A percentile compares a stretch with the other conserved stretches of the same genome.
Evolutionary conservation across 2,329 filamentous ascomycete species (phyloP).

Genomic region (Colletotrichum viniferum): DNA sequence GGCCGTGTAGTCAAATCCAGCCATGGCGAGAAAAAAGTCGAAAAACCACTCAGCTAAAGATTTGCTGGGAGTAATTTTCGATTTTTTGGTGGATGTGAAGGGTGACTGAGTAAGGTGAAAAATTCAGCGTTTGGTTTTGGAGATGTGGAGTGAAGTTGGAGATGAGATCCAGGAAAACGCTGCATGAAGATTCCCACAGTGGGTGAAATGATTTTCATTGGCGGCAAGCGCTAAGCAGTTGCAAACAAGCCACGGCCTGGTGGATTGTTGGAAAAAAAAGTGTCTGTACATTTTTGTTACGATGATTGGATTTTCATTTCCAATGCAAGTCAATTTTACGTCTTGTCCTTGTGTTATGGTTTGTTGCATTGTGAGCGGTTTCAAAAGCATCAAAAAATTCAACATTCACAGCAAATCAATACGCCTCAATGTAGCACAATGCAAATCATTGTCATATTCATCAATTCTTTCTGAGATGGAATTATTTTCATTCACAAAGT

Average conservation of each 20-base stretch:
- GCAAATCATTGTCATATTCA: not conserved
- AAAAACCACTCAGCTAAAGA: not conserved
- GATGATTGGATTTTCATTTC: not conserved
- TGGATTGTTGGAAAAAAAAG: not conserved
- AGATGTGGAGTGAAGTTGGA: constrained; percentile 18
- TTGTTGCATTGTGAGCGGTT: not conserved
- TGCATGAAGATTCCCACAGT: constrained; percentile 14
- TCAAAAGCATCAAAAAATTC: not conserved
- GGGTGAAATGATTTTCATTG: not conserved
- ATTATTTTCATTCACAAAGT: not conserved
- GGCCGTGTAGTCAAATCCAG: not conserved
- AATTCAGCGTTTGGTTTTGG: constrained; percentile 1
- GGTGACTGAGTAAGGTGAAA: not conserved
- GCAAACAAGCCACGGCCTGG: not conserved
- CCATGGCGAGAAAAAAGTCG: not conserved
- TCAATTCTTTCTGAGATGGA: too few species aligned
- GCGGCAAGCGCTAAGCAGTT: not conserved
- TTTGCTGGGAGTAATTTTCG: not conserved
- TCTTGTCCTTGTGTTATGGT: rapidly evolving
- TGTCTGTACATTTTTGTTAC: not conserved
- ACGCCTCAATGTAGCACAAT: rapidly evolving
- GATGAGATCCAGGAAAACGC: constrained; percentile 1
- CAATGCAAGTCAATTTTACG: not conserved
- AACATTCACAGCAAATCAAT: rapidly evolving
- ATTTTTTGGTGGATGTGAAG: not conserved